A percentile compares a stretch with the other conserved stretches of the same genome.
Evolutionary conservation across 805 yeast species (phyloP).

Genomic region (Wickerhamomyces chaumierensis): DNA sequence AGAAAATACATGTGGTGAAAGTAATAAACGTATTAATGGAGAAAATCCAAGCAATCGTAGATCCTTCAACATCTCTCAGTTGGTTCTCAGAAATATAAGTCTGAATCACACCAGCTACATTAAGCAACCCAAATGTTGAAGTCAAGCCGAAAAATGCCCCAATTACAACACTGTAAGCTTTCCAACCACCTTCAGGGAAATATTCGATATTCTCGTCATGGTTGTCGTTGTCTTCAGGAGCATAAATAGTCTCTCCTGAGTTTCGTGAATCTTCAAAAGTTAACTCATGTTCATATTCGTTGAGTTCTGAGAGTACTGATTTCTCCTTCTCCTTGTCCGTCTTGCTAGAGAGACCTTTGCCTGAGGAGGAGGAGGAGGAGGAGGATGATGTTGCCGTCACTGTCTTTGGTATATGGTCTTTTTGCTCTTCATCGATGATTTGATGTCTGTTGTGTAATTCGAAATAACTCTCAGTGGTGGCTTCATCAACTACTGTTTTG

Average conservation of each 20-base stretch:
- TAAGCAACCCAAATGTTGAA: conserved; percentile 43
- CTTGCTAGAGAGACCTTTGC: too few species aligned
- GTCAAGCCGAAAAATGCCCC: conserved; percentile 49
- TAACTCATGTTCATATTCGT: background rate
- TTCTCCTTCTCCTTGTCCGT: background rate
- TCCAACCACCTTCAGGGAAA: conserved; percentile 50
- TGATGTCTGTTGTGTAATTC: background rate
- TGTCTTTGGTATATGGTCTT: background rate
- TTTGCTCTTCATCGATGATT: background rate
- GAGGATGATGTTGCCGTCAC: too few species aligned
- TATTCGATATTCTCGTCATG: conserved; percentile 27
- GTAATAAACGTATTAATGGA: conserved; percentile 41
- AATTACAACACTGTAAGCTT: conserved; percentile 42
- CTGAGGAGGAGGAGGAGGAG: too few species aligned
- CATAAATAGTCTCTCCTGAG: conserved; percentile 1
- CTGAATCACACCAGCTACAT: conserved; percentile 52
- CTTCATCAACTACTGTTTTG: background rate
- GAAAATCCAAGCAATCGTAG: conserved; percentile 53
- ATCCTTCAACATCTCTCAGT: conserved; percentile 29
- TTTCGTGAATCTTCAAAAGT: background rate
- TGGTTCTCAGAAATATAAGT: conserved; percentile 48
- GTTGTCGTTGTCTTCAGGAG: too few species aligned
- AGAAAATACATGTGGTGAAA: conserved; percentile 35
- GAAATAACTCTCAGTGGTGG: background rate
- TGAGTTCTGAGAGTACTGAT: background rate